Percentiles rank a stretch among this genome's conserved stretches.
These are phyloP conservation scores for Megacollybia marginata DNA, from an alignment of 768 basidiomycete genomes.

Conservation along the genomic window DNA sequence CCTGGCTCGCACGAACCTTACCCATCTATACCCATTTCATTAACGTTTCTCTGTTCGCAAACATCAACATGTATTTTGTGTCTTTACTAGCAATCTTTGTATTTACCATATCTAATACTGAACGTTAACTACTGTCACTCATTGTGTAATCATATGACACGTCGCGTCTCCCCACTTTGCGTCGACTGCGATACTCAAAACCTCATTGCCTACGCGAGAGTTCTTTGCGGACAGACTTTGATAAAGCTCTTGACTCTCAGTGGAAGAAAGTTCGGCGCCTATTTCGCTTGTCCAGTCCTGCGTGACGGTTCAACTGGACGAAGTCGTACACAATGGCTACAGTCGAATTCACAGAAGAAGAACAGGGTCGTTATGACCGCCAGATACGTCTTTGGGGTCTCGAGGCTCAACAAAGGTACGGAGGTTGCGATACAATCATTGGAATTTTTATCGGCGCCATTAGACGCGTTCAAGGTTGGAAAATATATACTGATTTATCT, in stretches of 20 bases:
- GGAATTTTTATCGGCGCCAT: constrained; percentile 1
- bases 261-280: background rate
- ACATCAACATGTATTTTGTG: background rate
- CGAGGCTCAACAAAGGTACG: constrained; percentile 96
- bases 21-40: no score
- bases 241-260: no score
- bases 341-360: constrained; percentile 63
- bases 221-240: no score
- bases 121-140: no score
- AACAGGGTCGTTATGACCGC: constrained; percentile 81
- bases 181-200: no score
- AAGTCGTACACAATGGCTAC: constrained; percentile 14
- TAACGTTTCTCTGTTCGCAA: no score
- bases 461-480: background rate
- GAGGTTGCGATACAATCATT: constrained; percentile 8
- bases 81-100: constrained; percentile 1
- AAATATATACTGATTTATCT: constrained; percentile 12
- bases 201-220: no score
- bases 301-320: no score
- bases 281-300: constrained; percentile 13
- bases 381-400: constrained; percentile 98
- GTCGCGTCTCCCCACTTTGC: no score
- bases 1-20: no score
- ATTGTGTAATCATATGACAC: no score
- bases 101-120: background rate